Base-by-base conservation (phyloP, 495 filamentous ascomycete genomes). In the Penicillium mononematosum region DNA sequence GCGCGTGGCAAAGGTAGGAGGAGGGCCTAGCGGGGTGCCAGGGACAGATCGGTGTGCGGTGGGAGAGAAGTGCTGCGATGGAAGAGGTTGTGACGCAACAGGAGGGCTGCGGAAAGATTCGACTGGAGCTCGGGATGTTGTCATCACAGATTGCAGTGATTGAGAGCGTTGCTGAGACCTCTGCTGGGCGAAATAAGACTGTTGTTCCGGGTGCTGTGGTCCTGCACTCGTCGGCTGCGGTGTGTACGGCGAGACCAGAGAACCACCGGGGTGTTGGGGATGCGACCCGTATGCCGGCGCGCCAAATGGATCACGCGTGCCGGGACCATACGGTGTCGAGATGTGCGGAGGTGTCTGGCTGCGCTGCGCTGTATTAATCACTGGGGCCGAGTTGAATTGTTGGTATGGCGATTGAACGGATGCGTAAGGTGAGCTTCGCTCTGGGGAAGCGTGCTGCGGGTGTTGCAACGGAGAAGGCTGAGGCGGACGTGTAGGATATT, bases 21-120 rank as follows among this genome's bases (percentile, higher is more conserved):
- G 75, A 12, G 78, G 80, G 8, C 77, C 78, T 36, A 81, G 64
- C 20, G 78, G 80, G 22, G 80, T 81, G 27, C 71, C 70, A 29
- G 78, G 73, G 22, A 81, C 66, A 17, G 78, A 80, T 19, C 66
- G 65, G 50, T 78, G 75, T 12, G 72, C 64, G 38, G 67, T 64
- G 20, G 75, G 67, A 34, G 75, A 70, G 34, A 77, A 76, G 32
- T 75, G 74, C 43, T 76, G 76, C 29, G 71, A 51, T 10, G 66
- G 63, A 34, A 70, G 69, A 45, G 69, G 50, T 50, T 77, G 77
- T 39, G 76, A 53, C 53, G 65, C 55, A 20, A 67, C 69, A 41
- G 75, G 70, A 32, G 79, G 72, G 63, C 72, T 78, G 53, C 65
- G 65, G 42, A 64, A 71, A 64, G 71, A 66, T 58, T 71, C 66